Base-by-base conservation (phyloP, 2,329 filamentous ascomycete species). In the Phyllosticta citriasiana region DNA sequence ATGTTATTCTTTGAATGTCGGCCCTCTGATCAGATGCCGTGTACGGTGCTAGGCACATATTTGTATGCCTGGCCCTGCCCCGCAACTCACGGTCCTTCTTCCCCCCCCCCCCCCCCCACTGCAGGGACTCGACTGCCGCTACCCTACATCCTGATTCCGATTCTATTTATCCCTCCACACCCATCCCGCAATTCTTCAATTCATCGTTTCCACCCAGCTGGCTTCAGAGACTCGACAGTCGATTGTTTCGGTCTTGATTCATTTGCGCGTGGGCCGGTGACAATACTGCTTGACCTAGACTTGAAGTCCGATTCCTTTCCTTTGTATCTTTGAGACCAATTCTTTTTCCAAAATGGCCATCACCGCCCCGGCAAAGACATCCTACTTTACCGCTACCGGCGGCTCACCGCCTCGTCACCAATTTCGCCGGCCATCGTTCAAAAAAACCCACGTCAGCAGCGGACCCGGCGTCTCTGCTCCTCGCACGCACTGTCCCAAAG, bases 401-500 rank as follows among this genome's bases (percentile, higher is more conserved):
- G 61, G 57, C 53, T 61, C 55, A 55, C 50, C 54, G 30, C 59
- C 55, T 12, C 52, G 33, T 33, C 50, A 60, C 27, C 61, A 62
- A 47, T 51, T 53, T 10, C 57, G 61, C 12, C 61, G 61, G 22
- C 57, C 57, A 2, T 62, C 61, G 4, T 25, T 60, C 33, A 56
- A 57, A 19, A 56, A 57, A 14, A 57, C 62, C 14, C 40, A 52
- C 50, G 35, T 24, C n/a, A 55, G 59, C 30, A 55, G 25, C 55
- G 51, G 50, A 25, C 57, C 61, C 10, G 54, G 51, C 27, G 52
- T 67, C 67, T 52, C 68, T 67, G 57, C 51, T 6, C 62, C 55
- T 47, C 69, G 72, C 62, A 69, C 68, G 22, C 61, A 65, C n/a
- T 70, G 68, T 58, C 70, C 71, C 59, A 68, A 67, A 54, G 72